phyloP scores from a whole-genome alignment of 495 filamentous ascomycete genomes.

The Lentithecium fluviatile region DNA sequence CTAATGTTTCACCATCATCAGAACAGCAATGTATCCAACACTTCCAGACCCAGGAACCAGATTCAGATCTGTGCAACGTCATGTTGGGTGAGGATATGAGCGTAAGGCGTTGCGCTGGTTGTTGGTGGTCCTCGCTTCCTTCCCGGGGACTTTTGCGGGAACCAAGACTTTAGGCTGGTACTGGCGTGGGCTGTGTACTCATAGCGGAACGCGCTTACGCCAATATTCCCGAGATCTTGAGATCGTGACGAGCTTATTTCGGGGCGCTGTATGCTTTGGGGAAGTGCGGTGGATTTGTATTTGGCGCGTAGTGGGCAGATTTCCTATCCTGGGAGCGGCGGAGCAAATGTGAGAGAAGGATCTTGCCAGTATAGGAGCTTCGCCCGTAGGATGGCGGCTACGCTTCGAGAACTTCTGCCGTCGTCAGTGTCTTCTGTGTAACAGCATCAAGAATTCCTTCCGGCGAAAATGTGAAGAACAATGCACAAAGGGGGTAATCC shows the following conservation, averaged over 20 bases:
- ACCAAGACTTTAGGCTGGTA: slow-evolving; percentile 11
- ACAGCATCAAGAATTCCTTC: neutral
- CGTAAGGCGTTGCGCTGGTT: neutral
- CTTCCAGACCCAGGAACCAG: slow-evolving; percentile 1
- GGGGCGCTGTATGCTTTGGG: neutral
- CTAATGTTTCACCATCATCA: neutral
- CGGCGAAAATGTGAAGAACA: neutral
- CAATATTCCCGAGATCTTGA: neutral
- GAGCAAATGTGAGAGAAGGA: neutral
- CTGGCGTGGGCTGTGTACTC: neutral
- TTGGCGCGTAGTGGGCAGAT: neutral
- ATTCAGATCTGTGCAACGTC: neutral
- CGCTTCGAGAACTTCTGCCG: neutral
- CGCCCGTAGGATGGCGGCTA: neutral
- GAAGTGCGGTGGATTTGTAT: neutral
- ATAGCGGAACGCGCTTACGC: slow-evolving; percentile 4
- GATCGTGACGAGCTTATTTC: neutral
- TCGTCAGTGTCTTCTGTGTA: neutral
- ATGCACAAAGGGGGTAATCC: neutral
- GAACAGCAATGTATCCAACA: neutral
- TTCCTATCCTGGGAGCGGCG: neutral
- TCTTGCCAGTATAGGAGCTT: neutral
- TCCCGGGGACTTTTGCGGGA: slow-evolving; percentile 22
- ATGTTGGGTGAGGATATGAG: neutral
- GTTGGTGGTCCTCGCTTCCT: neutral